Evolutionary conservation across 352 stramenopile genomes (phyloP), one percentile per base, ranked within the genome.

Genomic region (Pythium rhizo-oryzae): DNA sequence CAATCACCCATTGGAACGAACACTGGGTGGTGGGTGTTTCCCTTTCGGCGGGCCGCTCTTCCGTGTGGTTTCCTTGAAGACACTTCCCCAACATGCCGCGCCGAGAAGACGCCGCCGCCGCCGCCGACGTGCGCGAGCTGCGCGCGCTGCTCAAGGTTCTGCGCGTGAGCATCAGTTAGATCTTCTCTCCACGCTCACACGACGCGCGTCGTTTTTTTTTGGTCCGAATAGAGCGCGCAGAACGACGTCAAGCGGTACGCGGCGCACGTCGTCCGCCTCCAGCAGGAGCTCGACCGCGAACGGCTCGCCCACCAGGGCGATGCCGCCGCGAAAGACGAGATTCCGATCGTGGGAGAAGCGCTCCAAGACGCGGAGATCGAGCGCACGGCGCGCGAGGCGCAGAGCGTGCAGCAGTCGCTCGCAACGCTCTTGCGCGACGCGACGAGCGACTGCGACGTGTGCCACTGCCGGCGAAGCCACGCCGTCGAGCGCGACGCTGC

Each of bases 241-340:
- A 71, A 78, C 28, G 71, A 78, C 37, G 59, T 71, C 55, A 76
- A 59, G 25, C 58, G 63, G 15, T 76, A 70, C 41, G 71, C 64
- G 12, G 69, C 70, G 25, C 70, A 63, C 21, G 62, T 77, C 19
- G 55, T 67, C n/a, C 67, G 44, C 0, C 64, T 80, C 11, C 54
- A 76, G 53, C 70, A 69, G 33, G 66, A 76, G 49, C 61, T 71
- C 37, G 49, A 66, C 28, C 50, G 47, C 19, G 52, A 70, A 37
- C 60, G 62, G 23, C 56, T 72, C 19, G 43, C 37, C 21, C 63
- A 52, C 8, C 12, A 37, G 7, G 12, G 23, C 12, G 41, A 24
- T 2, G 21, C 23, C 7, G 24, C 5, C 8, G 24, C 12, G 18
- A 5, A 8, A 11, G 12, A 23, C 11, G 23, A 35, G 21, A 18